phyloP scores from a whole-genome alignment of 2,329 filamentous ascomycete species.

The Sclerotinia subarctica region DNA sequence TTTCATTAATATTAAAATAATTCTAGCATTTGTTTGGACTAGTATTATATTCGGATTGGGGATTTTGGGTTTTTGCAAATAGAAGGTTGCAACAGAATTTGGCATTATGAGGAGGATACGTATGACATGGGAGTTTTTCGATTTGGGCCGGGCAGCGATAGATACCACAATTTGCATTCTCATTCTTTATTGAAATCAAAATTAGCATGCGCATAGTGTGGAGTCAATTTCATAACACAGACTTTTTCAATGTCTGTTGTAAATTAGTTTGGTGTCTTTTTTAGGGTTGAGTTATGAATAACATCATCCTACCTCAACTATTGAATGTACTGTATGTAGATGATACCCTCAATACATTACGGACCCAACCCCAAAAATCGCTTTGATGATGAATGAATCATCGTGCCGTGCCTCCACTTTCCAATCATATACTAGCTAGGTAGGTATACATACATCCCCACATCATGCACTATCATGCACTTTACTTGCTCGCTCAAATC shows the following conservation, averaged over 20 bases:
- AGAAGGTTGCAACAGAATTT: neutral
- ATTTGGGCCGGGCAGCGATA: constrained; percentile 3
- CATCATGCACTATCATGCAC: neutral
- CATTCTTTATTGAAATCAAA: neutral
- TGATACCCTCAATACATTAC: neutral
- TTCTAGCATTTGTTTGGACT: neutral
- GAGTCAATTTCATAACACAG: constrained; percentile 1
- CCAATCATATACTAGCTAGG: neutral
- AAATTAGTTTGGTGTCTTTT: neutral
- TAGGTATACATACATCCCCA: neutral
- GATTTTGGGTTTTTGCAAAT: neutral
- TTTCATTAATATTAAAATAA: neutral
- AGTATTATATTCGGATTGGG: neutral
- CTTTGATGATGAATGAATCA: neutral
- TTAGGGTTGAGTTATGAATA: neutral
- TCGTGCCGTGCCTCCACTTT: neutral
- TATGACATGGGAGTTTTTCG: neutral
- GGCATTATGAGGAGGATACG: neutral
- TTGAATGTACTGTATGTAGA: neutral
- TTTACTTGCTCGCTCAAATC: neutral
- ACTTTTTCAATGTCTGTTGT: neutral
- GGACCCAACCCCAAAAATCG: neutral
- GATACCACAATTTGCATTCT: constrained; percentile 1
- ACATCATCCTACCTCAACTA: neutral
- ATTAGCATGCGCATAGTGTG: neutral